Percentiles rank a stretch among this genome's conserved stretches.
Conservation (phyloP, 2,329 filamentous ascomycete species). For the Talaromyces albobiverticillius region DNA sequence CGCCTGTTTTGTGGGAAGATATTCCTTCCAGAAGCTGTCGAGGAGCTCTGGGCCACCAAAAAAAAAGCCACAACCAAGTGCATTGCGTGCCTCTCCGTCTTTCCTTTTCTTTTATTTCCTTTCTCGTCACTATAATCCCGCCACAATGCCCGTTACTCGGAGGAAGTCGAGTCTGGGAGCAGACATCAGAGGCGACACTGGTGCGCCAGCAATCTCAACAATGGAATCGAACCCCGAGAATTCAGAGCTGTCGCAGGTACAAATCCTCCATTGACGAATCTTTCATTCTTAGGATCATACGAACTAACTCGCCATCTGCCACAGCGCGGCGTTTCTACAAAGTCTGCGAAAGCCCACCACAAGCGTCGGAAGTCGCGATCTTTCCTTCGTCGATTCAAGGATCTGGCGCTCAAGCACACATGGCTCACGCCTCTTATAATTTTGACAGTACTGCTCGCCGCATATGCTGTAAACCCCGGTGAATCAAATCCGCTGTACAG, state of each 20-base stretch:
- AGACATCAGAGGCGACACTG: conserved; percentile 47
- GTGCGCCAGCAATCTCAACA: conserved; percentile 46
- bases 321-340: conserved; percentile 15
- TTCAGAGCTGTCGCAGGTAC: conserved; percentile 30
- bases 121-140: neutral
- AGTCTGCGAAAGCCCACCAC: conserved; percentile 33
- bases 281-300: neutral
- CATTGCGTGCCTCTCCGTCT: neutral
- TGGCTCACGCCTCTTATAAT: conserved; percentile 69
- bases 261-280: conserved; percentile 2
- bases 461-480: conserved; percentile 73
- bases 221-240: conserved; percentile 35
- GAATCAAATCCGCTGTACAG: conserved; percentile 73
- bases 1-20: no score
- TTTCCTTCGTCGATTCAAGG: conserved; percentile 42
- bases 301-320: neutral
- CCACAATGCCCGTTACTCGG: conserved; percentile 38
- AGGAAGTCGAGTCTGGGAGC: conserved; percentile 45
- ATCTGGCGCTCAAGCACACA: conserved; percentile 50
- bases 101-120: neutral
- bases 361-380: conserved; percentile 46
- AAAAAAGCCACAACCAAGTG: neutral
- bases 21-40: no score
- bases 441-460: conserved; percentile 59
- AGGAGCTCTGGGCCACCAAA: no score